Conservation (phyloP, 2,329 filamentous ascomycete species). For the Pseudocercospora pini-densiflorae region DNA sequence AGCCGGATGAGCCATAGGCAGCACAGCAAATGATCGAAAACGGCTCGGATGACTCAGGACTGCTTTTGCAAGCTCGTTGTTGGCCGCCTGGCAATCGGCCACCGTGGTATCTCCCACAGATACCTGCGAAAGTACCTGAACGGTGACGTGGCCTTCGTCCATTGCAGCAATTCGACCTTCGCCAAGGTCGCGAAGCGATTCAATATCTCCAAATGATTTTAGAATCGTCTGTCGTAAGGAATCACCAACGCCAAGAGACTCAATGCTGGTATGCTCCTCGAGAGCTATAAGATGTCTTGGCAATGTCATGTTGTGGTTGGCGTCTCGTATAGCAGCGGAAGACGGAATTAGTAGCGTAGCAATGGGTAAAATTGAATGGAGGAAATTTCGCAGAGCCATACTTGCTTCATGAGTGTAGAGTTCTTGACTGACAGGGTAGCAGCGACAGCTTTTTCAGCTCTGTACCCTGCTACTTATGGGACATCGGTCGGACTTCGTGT, state of each 20-base stretch:
- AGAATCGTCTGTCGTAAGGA: slow-evolving; percentile 22
- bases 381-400: no score
- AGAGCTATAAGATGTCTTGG: slow-evolving; percentile 28
- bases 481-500: no score
- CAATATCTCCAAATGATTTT: slow-evolving; percentile 10
- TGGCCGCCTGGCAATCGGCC: slow-evolving; percentile 26
- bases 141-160: slow-evolving; percentile 29
- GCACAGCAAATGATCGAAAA: slow-evolving; percentile 32
- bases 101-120: slow-evolving; percentile 15
- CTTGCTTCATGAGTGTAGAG: no score
- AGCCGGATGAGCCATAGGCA: slow-evolving; percentile 34
- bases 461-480: no score
- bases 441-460: no score
- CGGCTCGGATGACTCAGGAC: slow-evolving; percentile 26
- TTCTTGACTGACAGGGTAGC: no score
- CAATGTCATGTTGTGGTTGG: not conserved
- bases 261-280: slow-evolving; percentile 34
- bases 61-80: slow-evolving; percentile 32
- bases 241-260: slow-evolving; percentile 27
- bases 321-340: not conserved
- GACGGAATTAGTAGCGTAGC: not conserved
- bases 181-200: slow-evolving; percentile 24
- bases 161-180: slow-evolving; percentile 29
- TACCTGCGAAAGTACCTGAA: slow-evolving; percentile 35
- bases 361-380: no score